Base-by-base conservation (phyloP, 345 rosid genomes). In the Dovyalis caffra region DNA sequence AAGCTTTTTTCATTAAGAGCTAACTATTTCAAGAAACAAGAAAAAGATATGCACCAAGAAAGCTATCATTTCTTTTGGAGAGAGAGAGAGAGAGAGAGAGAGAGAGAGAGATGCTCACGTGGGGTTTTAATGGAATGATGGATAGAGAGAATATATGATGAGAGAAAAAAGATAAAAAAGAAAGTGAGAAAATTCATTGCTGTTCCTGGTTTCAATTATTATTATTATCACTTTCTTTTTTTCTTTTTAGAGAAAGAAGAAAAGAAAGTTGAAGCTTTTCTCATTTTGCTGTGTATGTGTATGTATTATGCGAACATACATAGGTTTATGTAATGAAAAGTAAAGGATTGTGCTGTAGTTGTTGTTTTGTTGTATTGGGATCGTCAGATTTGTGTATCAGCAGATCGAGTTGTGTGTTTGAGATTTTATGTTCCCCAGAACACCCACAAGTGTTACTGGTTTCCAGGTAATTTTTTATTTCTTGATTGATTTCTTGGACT, bases 401-500 rank as follows among this genome's bases (percentile, higher is more conserved):
- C 70, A 60, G 85, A 81, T 87, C 88, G 28, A 81, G 79, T 72
- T 78, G 78, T 84, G 84, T 74, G 61, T 82, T 78, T 77, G 77
- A 83, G 82, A 74, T 88, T 70, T 77, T 76, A 79, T 87, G 87
- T 85, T 81, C 86, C 87, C 92, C 76, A 71, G 65, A 83, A 69
- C 85, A 71, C 88, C 82, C 87, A 88, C 91, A 84, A 66, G 71
- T 71, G 73, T 69, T 85, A 51, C 81, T 80, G 87, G 80, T 75
- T 87, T 83, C 73, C 82, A 83, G 89, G 92, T 86, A 83, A 66
- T 81, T 84, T 78, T 85, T 83, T 78, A 78, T 79, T 81, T 61
- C 69, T 40, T 43, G 14, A 65, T 40, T 57, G 18, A 58, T 70
- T 63, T 80, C 65, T 75, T 73, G 66, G 49, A 73, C 77, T 67